Evolutionary conservation across 306 rosid genomes (phyloP).

Genomic region (Rosa lucieae): DNA sequence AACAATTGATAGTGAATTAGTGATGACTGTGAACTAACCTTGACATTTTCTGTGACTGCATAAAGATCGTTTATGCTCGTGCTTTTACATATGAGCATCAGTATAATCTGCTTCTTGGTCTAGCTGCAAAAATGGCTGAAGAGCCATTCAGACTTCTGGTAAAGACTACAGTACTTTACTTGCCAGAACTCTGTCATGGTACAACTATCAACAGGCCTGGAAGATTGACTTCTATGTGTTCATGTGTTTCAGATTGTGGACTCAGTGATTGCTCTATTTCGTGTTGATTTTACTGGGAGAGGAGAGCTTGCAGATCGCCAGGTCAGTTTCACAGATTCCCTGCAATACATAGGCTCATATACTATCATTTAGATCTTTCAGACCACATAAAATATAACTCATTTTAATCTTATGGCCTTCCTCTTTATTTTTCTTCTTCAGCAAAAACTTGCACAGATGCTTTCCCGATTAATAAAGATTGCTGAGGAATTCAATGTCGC

Average conservation of each 20-base stretch:
- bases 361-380: no score
- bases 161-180: slow-evolving; percentile 25
- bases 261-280: slow-evolving; percentile 85
- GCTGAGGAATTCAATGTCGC: slow-evolving; percentile 59
- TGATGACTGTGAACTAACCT: slow-evolving; percentile 25
- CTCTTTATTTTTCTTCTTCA: slow-evolving; percentile 21
- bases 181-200: neutral
- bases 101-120: slow-evolving; percentile 78
- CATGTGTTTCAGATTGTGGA: slow-evolving; percentile 68
- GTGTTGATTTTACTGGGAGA: slow-evolving; percentile 92
- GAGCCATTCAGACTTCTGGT: slow-evolving; percentile 97
- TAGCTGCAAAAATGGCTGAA: slow-evolving; percentile 95
- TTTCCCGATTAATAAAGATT: slow-evolving; percentile 81
- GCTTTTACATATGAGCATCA: slow-evolving; percentile 96
- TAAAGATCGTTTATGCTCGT: slow-evolving; percentile 88
- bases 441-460: slow-evolving; percentile 96
- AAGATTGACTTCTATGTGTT: slow-evolving; percentile 22
- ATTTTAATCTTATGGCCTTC: neutral
- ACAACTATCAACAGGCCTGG: slow-evolving; percentile 12
- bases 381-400: no score
- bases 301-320: slow-evolving; percentile 99
- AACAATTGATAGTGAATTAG: slow-evolving; percentile 1
- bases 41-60: slow-evolving; percentile 24
- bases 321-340: slow-evolving; percentile 38
- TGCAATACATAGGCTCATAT: neutral